These are phyloP conservation scores for Pichia paraexigua DNA, from an alignment of 805 yeast species.

Conservation along the genomic window DNA sequence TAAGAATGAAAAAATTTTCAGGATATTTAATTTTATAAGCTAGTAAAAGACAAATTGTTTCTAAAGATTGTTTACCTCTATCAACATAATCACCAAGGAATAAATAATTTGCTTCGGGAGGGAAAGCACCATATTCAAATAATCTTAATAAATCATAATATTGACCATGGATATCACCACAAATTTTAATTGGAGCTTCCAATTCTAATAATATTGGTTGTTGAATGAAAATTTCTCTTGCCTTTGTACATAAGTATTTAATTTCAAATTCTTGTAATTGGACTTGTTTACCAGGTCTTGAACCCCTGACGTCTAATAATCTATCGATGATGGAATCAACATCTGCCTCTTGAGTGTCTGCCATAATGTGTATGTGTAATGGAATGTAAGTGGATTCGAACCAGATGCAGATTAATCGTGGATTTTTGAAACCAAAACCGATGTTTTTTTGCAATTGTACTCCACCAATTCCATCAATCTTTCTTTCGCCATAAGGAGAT, in stretches of 20 bases:
- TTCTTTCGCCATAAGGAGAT: not conserved
- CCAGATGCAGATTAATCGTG: not conserved
- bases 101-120: constrained; percentile 95
- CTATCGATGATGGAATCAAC: constrained; percentile 96
- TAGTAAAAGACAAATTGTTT: constrained; percentile 86
- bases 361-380: not conserved
- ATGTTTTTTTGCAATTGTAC: not conserved
- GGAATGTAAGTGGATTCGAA: not conserved
- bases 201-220: constrained; percentile 93
- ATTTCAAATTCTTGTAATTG: constrained; percentile 90
- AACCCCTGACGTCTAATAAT: constrained; percentile 93
- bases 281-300: constrained; percentile 97
- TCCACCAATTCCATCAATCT: not conserved
- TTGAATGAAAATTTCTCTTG: constrained; percentile 95
- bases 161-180: constrained; percentile 99
- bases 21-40: constrained; percentile 98
- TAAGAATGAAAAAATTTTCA: constrained; percentile 89
- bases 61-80: constrained; percentile 96
- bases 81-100: constrained; percentile 97
- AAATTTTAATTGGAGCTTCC: constrained; percentile 94
- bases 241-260: constrained; percentile 91
- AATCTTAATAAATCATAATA: constrained; percentile 91
- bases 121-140: constrained; percentile 98
- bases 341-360: constrained; percentile 64
- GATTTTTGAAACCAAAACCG: not conserved